A percentile compares a stretch with the other conserved stretches of the same genome.
Evolutionary conservation across 768 basidiomycete species (phyloP).

Genomic region (Leccinum disarticulatum): DNA sequence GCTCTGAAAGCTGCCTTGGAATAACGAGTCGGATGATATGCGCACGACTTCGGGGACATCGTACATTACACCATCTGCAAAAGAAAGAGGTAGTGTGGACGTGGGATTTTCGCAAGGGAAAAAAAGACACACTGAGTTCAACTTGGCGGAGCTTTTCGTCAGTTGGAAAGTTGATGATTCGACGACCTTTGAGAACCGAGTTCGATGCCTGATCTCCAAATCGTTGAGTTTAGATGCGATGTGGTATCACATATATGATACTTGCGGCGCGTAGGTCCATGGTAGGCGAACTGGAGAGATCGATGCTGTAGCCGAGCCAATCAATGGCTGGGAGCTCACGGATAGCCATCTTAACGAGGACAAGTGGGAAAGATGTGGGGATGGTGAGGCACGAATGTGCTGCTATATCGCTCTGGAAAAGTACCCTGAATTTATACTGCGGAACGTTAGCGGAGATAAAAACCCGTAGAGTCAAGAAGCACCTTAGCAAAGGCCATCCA

Average conservation of each 20-base stretch:
- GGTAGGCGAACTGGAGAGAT: conserved; percentile 12
- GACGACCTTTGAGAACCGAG: conserved; percentile 3
- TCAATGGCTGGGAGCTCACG: conserved; percentile 12
- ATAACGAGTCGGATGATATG: not conserved
- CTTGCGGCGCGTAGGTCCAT: conserved; percentile 11
- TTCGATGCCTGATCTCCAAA: not conserved
- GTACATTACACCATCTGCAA: not conserved
- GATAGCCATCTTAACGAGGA: not conserved
- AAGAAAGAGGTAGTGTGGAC: not conserved
- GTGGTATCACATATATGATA: not conserved
- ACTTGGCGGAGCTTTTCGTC: not conserved
- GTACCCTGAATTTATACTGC: not conserved
- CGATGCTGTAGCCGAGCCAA: conserved; percentile 12
- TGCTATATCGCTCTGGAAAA: not conserved
- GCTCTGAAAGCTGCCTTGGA: not conserved
- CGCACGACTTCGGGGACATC: not conserved
- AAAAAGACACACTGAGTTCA: not conserved
- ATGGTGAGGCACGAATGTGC: not conserved
- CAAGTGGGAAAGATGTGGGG: not conserved
- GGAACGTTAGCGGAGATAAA: not conserved
- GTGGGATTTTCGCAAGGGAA: not conserved
- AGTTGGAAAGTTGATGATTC: conserved; percentile 2
- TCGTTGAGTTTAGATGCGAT: not conserved
- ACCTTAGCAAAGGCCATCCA: not conserved
- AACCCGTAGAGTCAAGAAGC: not conserved